Percentiles rank a stretch among this genome's conserved stretches.
Evolutionary conservation across 176 grass and related monocot genomes (phyloP).

Genomic region (Themeda triandra): DNA sequence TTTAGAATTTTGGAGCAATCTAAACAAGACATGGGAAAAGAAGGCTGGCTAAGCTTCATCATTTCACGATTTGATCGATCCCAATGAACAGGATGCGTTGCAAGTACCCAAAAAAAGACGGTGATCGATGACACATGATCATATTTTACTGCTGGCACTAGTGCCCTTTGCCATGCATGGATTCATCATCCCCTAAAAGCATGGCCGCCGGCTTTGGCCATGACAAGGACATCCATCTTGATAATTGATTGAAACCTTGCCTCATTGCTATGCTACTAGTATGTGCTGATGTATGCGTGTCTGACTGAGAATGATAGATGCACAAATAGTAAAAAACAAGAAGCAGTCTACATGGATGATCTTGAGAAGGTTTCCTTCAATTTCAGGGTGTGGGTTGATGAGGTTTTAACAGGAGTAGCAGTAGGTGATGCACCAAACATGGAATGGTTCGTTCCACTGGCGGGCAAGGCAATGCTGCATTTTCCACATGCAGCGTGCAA

Average conservation of each 20-base stretch:
- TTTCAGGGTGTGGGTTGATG: slow-evolving; percentile 11
- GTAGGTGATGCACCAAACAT: slow-evolving; percentile 21
- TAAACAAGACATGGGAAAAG: too few species aligned
- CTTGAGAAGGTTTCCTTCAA: too few species aligned
- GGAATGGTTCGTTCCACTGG: not conserved
- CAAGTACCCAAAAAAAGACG: not conserved
- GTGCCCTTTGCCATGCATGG: slow-evolving; percentile 3
- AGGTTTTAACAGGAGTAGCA: slow-evolving; percentile 27
- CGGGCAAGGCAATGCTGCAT: not conserved
- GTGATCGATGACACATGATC: not conserved
- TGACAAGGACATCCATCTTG: slow-evolving; percentile 52
- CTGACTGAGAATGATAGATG: not conserved
- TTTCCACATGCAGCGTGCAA: slow-evolving; percentile 42
- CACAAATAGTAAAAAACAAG: too few species aligned
- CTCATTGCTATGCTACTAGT: too few species aligned
- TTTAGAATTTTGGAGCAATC: too few species aligned
- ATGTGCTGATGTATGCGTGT: not conserved
- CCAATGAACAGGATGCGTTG: not conserved
- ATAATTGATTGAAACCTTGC: too few species aligned
- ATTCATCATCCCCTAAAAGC: slow-evolving; percentile 37
- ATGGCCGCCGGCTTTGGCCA: slow-evolving; percentile 50
- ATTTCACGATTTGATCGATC: slow-evolving; percentile 23
- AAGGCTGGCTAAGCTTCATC: too few species aligned
- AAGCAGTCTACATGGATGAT: too few species aligned
- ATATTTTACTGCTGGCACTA: not conserved